Evolutionary conservation across 495 filamentous ascomycete species (phyloP).

Genomic region (Lasiosphaeris hirsuta): DNA sequence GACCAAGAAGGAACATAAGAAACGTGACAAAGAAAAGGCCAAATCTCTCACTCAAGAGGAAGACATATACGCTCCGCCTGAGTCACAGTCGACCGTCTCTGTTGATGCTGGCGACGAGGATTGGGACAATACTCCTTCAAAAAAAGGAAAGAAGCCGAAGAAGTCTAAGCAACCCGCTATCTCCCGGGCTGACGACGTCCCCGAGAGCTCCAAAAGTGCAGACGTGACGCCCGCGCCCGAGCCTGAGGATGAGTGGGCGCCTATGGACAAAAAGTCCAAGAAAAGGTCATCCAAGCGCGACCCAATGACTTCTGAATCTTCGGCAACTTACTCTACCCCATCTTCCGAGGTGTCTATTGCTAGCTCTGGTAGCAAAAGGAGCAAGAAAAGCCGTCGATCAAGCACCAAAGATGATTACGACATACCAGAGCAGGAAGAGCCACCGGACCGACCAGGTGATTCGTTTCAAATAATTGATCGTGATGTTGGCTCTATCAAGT

Average conservation of each 20-base stretch:
- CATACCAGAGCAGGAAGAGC: conserved; percentile 31
- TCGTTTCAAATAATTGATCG: conserved; percentile 30
- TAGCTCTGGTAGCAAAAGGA: conserved; percentile 25
- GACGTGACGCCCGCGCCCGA: not conserved
- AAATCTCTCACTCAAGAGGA: conserved; percentile 8
- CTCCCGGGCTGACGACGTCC: conserved; percentile 3
- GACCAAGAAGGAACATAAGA: conserved; percentile 24
- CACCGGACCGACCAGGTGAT: conserved; percentile 31
- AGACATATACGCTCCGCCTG: conserved; percentile 3
- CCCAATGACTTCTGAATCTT: conserved; percentile 22
- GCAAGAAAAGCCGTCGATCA: conserved; percentile 26
- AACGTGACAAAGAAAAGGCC: conserved; percentile 11
- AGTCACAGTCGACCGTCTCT: not conserved
- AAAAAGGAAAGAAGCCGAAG: conserved; percentile 31
- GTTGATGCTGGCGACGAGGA: conserved; percentile 14
- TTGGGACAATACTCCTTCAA: conserved; percentile 17
- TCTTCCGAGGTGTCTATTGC: conserved; percentile 28
- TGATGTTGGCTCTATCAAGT: conserved; percentile 40
- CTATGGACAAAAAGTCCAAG: conserved; percentile 13
- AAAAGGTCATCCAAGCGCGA: conserved; percentile 33
- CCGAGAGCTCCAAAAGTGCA: not conserved
- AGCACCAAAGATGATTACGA: conserved; percentile 32
- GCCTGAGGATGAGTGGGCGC: conserved; percentile 21
- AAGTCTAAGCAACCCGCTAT: conserved; percentile 25
- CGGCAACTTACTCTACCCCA: conserved; percentile 24